Evolutionary conservation across 1,284 basidiomycete genomes (phyloP).

Genomic region (Rhodotorula glutinis): DNA sequence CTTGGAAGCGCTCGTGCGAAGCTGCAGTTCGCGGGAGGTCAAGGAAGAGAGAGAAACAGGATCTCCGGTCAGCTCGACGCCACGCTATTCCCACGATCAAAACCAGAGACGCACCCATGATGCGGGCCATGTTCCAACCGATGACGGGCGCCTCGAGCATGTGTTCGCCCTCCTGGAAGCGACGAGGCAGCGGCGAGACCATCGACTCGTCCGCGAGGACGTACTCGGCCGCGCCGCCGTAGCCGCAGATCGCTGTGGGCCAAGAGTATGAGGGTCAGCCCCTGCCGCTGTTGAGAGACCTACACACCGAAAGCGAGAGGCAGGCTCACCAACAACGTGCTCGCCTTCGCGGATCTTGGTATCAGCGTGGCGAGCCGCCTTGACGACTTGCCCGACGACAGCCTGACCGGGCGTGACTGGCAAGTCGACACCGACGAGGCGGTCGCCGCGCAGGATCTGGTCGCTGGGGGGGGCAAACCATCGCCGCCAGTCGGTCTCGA

Average conservation of each 20-base stretch:
- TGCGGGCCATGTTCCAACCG: neutral
- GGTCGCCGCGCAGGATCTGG: conserved; percentile 18
- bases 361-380: conserved; percentile 47
- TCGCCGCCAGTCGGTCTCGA: no score
- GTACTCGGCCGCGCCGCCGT: conserved; percentile 22
- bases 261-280: neutral
- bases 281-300: no score
- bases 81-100: no score
- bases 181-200: conserved; percentile 2
- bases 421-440: conserved; percentile 4
- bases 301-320: no score
- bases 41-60: neutral
- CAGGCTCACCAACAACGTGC: conserved; percentile 44
- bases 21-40: neutral
- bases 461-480: no score
- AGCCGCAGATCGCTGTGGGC: conserved; percentile 2
- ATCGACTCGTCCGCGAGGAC: conserved; percentile 9
- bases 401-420: conserved; percentile 15
- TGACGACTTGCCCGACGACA: conserved; percentile 17
- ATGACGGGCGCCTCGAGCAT: neutral
- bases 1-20: conserved; percentile 13
- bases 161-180: conserved; percentile 3
- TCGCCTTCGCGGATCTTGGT: conserved; percentile 75
- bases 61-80: no score
- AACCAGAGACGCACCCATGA: neutral